phyloP scores from a whole-genome alignment of 2,329 filamentous ascomycete species.

The Acarospora socialis region DNA sequence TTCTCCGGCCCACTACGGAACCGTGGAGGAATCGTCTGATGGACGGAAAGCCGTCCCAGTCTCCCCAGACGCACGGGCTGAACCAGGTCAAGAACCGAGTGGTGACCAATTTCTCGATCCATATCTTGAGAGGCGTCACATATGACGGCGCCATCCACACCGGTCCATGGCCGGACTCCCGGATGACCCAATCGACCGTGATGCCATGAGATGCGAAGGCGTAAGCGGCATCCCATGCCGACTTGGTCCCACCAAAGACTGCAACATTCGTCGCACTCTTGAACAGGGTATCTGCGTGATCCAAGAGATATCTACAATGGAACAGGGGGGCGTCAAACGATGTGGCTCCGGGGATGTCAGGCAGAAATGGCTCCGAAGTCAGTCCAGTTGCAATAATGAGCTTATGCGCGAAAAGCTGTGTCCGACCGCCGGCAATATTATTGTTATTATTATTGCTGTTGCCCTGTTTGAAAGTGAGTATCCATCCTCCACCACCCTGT shows the following conservation, averaged over 20 bases:
- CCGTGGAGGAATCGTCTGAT: conserved; percentile 35
- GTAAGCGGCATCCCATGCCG: conserved; percentile 49
- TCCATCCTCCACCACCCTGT: conserved; percentile 24
- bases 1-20: conserved; percentile 35
- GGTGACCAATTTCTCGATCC: conserved; percentile 37
- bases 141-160: conserved; percentile 35
- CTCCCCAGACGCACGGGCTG: conserved; percentile 23
- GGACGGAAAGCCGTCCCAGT: conserved; percentile 24
- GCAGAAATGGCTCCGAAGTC: conserved; percentile 43
- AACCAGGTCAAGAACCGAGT: conserved; percentile 35
- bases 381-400: conserved; percentile 49
- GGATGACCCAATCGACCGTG: conserved; percentile 43
- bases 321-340: conserved; percentile 40
- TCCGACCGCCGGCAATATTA: conserved; percentile 1
- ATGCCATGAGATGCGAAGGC: conserved; percentile 39
- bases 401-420: conserved; percentile 23
- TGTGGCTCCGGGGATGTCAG: conserved; percentile 35
- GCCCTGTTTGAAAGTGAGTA: conserved; percentile 16
- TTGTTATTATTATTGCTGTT: conserved; percentile 16
- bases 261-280: conserved; percentile 25
- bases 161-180: conserved; percentile 42
- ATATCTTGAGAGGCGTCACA: conserved; percentile 36
- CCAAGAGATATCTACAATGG: conserved; percentile 41
- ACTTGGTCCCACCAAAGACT: conserved; percentile 48
- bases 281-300: conserved; percentile 21